phyloP scores from a whole-genome alignment of 2,329 filamentous ascomycete genomes.

The Colletotrichum camelliae region DNA sequence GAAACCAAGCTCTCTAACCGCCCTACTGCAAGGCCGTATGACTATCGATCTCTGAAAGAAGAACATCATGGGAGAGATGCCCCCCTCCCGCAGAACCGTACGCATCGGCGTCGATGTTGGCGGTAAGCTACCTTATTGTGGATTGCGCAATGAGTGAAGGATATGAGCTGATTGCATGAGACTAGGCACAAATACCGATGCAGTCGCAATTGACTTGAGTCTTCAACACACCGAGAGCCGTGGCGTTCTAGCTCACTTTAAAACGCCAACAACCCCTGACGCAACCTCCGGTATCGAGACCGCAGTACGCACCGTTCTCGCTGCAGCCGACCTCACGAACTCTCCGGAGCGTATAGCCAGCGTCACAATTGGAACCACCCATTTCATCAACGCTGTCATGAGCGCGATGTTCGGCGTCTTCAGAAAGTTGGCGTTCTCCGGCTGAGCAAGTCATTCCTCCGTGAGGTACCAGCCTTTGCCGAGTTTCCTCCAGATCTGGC shows the following conservation, averaged over 20 bases:
- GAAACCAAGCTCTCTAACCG: neutral
- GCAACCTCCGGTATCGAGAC: slow-evolving; percentile 52
- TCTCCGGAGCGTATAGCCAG: slow-evolving; percentile 42
- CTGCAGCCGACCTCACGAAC: slow-evolving; percentile 33
- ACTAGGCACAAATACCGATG: slow-evolving; percentile 56
- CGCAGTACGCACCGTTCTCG: slow-evolving; percentile 49
- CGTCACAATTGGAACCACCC: slow-evolving; percentile 60
- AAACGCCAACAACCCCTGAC: slow-evolving; percentile 53
- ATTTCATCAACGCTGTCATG: slow-evolving; percentile 66
- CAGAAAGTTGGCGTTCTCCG: slow-evolving; percentile 58
- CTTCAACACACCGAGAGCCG: slow-evolving; percentile 34
- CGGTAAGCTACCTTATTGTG: slow-evolving; percentile 19
- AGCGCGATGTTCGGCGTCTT: slow-evolving; percentile 53
- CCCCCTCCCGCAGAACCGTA: neutral
- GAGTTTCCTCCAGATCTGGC: slow-evolving; percentile 59
- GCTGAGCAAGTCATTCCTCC: slow-evolving; percentile 58
- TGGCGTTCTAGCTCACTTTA: slow-evolving; percentile 55
- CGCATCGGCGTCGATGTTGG: slow-evolving; percentile 53
- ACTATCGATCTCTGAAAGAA: neutral
- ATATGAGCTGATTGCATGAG: neutral
- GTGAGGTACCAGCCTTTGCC: slow-evolving; percentile 53
- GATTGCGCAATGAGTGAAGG: neutral
- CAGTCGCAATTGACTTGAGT: slow-evolving; percentile 50
- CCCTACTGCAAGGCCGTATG: neutral
- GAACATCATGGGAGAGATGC: slow-evolving; percentile 7